Evolutionary conservation across 2,329 filamentous ascomycete species (phyloP), one percentile per base, ranked within the genome.

Genomic region (Drechslerella coelobrocha): DNA sequence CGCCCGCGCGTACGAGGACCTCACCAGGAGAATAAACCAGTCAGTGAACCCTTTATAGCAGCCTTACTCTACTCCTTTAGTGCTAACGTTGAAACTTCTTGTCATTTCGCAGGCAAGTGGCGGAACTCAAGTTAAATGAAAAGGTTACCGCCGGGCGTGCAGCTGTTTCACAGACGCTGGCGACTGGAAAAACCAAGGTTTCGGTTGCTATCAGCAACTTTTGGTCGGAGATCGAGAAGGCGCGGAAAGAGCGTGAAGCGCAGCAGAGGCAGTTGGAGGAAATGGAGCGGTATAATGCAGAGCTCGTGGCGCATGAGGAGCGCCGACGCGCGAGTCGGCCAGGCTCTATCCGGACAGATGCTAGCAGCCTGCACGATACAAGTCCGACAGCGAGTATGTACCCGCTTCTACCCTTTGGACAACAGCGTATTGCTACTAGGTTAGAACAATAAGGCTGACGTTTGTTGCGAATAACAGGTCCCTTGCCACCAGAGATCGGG

Each of bases 121-220:
- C 93, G 74, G 93, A 97, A 72, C 84, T 97, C 52, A 92, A 97
- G 78, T 84, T 97, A 1, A 94, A 99, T 78, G 94, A 97, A 78
- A 86, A 90, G 7, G 87, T 97, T 66, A 88, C 90, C 0, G 88
- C 90, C 69, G 90, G 92, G 7, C 86, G 88, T 60, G 94, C 97
- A 78, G 89, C 88, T 0, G 83, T 97, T 1, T 91, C 91, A n/a
- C 88, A 92, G 69, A 92, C 96, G 75, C 79, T 97, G n/a, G 89
- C 90, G 2, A 91, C 89, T 0, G 92, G 94, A 0, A 88, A 89
- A 61, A 91, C 94, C 76, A 95, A 93, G 80, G 90, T 96, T 0
- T 92, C 89, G 19, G 89, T 87, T 2, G 88, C 94, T 37, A 91
- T 97, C 79, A 95, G 89, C 78, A 92, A 87, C 76, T 83, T 97